Percentiles rank a stretch among this genome's conserved stretches.
Conservation (phyloP, 768 basidiomycete genomes). For the Russula griseocarnosa region DNA sequence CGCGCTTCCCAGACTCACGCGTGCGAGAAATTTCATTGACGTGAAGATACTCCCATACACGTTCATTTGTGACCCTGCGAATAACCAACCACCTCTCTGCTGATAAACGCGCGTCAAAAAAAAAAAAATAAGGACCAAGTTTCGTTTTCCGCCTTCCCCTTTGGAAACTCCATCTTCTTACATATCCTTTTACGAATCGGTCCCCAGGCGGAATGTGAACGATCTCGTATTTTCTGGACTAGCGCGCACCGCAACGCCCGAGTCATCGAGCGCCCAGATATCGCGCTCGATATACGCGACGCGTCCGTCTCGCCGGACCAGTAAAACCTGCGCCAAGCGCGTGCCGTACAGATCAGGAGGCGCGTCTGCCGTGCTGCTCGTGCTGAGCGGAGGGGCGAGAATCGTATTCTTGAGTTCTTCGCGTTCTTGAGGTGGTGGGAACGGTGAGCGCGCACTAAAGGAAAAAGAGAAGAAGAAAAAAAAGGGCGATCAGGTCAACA, state of each 20-base stretch:
- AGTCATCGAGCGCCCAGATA: conserved; percentile 48
- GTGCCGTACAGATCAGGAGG: conserved; percentile 52
- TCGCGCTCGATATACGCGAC: conserved; percentile 72
- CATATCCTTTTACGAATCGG: neutral
- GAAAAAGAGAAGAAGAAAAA: neutral
- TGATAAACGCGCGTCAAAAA: conserved; percentile 21
- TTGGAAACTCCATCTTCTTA: neutral
- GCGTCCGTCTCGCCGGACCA: conserved; percentile 56
- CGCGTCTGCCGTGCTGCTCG: conserved; percentile 21
- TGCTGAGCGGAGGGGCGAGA: conserved; percentile 51
- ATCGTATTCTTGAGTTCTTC: conserved; percentile 60
- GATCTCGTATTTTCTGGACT: conserved; percentile 46
- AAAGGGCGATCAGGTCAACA: neutral
- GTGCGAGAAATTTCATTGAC: conserved; percentile 11
- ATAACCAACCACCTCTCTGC: neutral
- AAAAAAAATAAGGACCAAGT: neutral
- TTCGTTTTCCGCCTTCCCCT: conserved; percentile 1
- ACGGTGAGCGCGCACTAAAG: conserved; percentile 10
- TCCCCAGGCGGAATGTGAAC: conserved; percentile 45
- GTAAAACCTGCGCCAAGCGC: conserved; percentile 66
- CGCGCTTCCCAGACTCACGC: conserved; percentile 19
- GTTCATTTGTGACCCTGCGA: conserved; percentile 11
- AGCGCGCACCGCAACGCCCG: conserved; percentile 40
- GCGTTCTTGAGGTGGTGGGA: conserved; percentile 42
- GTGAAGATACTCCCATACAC: conserved; percentile 1